Conservation (phyloP, 495 filamentous ascomycete genomes). For the Cladorrhinum samala region DNA sequence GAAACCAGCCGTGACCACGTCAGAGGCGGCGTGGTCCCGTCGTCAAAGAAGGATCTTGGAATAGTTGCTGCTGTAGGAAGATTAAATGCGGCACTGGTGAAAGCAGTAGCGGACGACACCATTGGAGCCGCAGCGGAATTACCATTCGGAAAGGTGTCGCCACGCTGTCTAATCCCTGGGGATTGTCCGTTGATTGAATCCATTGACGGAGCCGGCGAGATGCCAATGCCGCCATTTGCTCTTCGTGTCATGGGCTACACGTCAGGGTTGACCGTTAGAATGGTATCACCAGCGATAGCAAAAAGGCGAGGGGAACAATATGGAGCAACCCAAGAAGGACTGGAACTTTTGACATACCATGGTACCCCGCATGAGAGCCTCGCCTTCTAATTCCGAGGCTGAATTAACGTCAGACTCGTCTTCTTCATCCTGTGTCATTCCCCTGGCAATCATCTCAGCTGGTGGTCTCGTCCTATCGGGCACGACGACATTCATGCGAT, state of each 20-base stretch:
- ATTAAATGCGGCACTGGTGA: constrained; percentile 54
- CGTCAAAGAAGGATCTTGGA: constrained; percentile 78
- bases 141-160: constrained; percentile 44
- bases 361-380: constrained; percentile 45
- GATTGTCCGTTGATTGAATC: constrained; percentile 68
- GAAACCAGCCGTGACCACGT: constrained; percentile 86
- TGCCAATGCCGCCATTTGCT: constrained; percentile 60
- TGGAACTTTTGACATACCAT: constrained; percentile 36
- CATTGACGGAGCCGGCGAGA: constrained; percentile 88
- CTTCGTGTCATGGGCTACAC: constrained; percentile 54
- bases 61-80: constrained; percentile 54
- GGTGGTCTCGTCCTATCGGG: constrained; percentile 88
- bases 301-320: background rate
- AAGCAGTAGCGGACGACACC: constrained; percentile 59
- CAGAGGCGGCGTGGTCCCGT: constrained; percentile 63
- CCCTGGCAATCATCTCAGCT: constrained; percentile 84
- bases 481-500: constrained; percentile 80
- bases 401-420: constrained; percentile 71
- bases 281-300: constrained; percentile 3
- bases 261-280: constrained; percentile 14
- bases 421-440: constrained; percentile 76
- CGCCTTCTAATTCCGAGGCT: constrained; percentile 76
- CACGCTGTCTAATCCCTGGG: constrained; percentile 39
- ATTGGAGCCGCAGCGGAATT: constrained; percentile 45
- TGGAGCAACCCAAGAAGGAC: too few species aligned